Evolutionary conservation across 169 alveolate species (phyloP), one percentile per base, ranked within the genome.

Genomic region (Haemoproteus tartakovskyi): DNA sequence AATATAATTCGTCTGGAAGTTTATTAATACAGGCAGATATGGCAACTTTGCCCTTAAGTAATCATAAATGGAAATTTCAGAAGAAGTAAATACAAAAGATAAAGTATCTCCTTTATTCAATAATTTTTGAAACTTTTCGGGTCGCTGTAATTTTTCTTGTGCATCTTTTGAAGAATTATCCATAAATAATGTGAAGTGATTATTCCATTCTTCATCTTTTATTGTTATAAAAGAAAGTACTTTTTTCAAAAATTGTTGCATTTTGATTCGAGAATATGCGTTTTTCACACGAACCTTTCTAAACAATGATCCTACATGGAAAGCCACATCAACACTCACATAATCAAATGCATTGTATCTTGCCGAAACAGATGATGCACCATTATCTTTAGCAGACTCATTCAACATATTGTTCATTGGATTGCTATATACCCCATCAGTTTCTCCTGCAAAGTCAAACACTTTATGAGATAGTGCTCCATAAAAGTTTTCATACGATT

Each of bases 11-110:
- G 84, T 74, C 27, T 74, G 38, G 12, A 36, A 74, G 27, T 74
- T 74, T 33, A 74, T 54, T 26, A 74, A 43, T 29, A 56, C 62
- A 18, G 84, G 84, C 2, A 74, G 3, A 37, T 74, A 74, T 2
- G 24, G 30, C 14, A 74, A 6, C 46, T 62, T 54, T 40, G 78
- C 30, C 0, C 33, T 74, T 12, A 74, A 30, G 46, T 74, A 74
- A 45, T 74, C 78, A 74, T 16, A 74, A 18, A 74, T 57, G 19
- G 57, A 74, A 37, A 63, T 45, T n/a, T n/a, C n/a, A n/a, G n/a
- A n/a, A n/a, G n/a, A n/a, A n/a, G n/a, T n/a, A n/a, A n/a, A n/a
- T n/a, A n/a, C n/a, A n/a, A n/a, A n/a, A n/a, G n/a, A n/a, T n/a
- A n/a, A n/a, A 14, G 57, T 41, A 3, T 38, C 54, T 9, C 46